phyloP scores from a whole-genome alignment of 495 filamentous ascomycete genomes.

The Durotheca rogersii region DNA sequence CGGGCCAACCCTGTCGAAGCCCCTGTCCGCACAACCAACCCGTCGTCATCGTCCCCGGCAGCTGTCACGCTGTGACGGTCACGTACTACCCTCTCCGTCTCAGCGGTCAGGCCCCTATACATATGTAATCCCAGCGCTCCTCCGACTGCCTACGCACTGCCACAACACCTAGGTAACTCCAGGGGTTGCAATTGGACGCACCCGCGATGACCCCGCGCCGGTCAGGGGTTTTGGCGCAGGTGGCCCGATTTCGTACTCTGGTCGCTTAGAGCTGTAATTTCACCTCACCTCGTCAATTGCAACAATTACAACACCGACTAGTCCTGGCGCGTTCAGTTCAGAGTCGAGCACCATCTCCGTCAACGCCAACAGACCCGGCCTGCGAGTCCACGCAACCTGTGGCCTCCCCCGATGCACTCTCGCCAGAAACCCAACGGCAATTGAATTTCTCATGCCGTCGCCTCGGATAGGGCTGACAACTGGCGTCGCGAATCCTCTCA shows the following conservation, averaged over 20 bases:
- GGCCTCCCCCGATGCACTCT: slow-evolving; percentile 6
- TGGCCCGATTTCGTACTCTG: slow-evolving; percentile 8
- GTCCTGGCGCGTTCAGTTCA: not conserved
- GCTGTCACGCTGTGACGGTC: too few relatives aligned
- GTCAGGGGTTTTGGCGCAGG: not conserved
- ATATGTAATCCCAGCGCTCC: too few relatives aligned
- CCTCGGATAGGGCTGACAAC: slow-evolving; percentile 3
- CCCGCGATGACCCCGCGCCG: slow-evolving; percentile 21
- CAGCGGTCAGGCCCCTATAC: too few relatives aligned
- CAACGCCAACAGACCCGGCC: not conserved
- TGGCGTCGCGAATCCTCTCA: slow-evolving; percentile 6
- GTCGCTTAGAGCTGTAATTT: slow-evolving; percentile 5
- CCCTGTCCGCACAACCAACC: too few relatives aligned
- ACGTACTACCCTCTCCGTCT: too few relatives aligned
- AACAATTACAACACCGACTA: not conserved
- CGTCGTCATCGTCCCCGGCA: too few relatives aligned
- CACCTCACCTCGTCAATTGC: slow-evolving; percentile 13
- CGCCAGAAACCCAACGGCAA: not conserved
- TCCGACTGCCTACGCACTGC: too few relatives aligned
- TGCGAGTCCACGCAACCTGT: not conserved
- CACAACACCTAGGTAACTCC: too few relatives aligned
- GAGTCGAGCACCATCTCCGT: not conserved
- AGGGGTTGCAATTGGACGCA: not conserved
- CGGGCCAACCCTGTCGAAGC: too few relatives aligned
- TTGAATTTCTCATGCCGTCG: slow-evolving; percentile 10